These are phyloP conservation scores for Paraleonurus japonicus DNA, from an alignment of 257 asterid genomes.

Conservation along the genomic window DNA sequence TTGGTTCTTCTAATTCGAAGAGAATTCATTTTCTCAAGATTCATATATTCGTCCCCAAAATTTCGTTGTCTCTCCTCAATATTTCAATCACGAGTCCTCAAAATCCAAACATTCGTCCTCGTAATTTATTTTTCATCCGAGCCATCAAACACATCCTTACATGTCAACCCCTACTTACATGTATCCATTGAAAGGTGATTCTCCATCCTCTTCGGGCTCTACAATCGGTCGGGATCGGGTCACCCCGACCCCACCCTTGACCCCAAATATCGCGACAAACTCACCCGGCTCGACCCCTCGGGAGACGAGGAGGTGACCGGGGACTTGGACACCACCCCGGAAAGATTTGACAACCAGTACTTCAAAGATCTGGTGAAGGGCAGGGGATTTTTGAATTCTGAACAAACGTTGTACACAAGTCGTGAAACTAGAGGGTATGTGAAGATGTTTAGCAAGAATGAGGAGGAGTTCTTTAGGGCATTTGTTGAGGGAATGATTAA, in stretches of 20 bases:
- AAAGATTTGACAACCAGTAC: conserved; percentile 69
- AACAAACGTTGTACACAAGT: conserved; percentile 53
- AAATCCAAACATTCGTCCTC: too few species aligned
- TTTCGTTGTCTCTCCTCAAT: too few species aligned
- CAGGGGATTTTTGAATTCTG: conserved; percentile 83
- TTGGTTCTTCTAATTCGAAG: too few species aligned
- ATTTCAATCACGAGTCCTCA: too few species aligned
- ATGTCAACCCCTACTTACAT: too few species aligned
- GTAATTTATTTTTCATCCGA: too few species aligned
- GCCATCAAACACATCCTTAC: too few species aligned
- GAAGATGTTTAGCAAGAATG: conserved; percentile 36
- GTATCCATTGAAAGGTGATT: too few species aligned
- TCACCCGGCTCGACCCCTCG: conserved; percentile 54
- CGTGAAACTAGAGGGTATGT: conserved; percentile 56
- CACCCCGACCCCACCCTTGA: conserved; percentile 71
- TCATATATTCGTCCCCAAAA: too few species aligned
- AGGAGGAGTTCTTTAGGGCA: conserved; percentile 46
- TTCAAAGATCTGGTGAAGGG: conserved; percentile 69
- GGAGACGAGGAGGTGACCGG: conserved; percentile 75
- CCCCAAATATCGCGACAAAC: conserved; percentile 42
- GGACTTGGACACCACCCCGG: conserved; percentile 68
- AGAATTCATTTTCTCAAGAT: too few species aligned
- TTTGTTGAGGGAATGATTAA: conserved; percentile 71
- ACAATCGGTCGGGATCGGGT: conserved; percentile 90
- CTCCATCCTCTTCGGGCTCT: conserved; percentile 78